Percentiles rank a stretch among this genome's conserved stretches.
Conservation (phyloP, 306 rosid species). For the Hylodesmum podocarpum region DNA sequence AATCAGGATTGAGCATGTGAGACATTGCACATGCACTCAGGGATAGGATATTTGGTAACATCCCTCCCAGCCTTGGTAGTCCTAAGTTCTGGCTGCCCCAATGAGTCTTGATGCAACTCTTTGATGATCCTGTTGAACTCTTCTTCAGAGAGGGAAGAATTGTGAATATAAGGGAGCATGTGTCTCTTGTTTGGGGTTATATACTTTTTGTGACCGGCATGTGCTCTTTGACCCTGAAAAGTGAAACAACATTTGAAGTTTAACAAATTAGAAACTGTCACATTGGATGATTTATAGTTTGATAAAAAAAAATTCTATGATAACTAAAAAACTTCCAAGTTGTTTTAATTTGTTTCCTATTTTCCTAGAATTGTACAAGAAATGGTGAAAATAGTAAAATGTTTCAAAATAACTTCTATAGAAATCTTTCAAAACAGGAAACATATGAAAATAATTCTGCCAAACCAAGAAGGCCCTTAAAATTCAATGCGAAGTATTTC, state of each 20-base stretch:
- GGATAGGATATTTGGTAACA: constrained; percentile 89
- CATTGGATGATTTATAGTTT: neutral
- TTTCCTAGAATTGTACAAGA: neutral
- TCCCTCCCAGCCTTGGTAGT: constrained; percentile 62
- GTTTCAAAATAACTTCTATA: neutral
- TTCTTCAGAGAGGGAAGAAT: constrained; percentile 64
- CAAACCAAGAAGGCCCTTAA: neutral
- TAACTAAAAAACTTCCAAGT: neutral
- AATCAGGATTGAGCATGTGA: constrained; percentile 26
- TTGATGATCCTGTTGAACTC: constrained; percentile 68
- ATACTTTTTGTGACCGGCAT: constrained; percentile 86
- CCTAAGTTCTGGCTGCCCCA: constrained; percentile 84
- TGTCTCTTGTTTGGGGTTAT: constrained; percentile 96
- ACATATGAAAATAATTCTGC: neutral
- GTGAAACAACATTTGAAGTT: constrained; percentile 11
- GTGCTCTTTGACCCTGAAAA: constrained; percentile 85
- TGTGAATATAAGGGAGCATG: constrained; percentile 75
- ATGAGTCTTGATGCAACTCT: constrained; percentile 71
- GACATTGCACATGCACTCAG: constrained; percentile 84
- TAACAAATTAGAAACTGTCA: constrained; percentile 4
- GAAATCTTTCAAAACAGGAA: neutral
- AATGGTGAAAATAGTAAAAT: neutral
- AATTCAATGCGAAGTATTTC: neutral
- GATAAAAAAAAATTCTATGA: neutral
- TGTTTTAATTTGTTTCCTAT: neutral